These are phyloP conservation scores for Aspergillus ochraceoroseus DNA, from an alignment of 2,329 filamentous ascomycete species.

Conservation along the genomic window DNA sequence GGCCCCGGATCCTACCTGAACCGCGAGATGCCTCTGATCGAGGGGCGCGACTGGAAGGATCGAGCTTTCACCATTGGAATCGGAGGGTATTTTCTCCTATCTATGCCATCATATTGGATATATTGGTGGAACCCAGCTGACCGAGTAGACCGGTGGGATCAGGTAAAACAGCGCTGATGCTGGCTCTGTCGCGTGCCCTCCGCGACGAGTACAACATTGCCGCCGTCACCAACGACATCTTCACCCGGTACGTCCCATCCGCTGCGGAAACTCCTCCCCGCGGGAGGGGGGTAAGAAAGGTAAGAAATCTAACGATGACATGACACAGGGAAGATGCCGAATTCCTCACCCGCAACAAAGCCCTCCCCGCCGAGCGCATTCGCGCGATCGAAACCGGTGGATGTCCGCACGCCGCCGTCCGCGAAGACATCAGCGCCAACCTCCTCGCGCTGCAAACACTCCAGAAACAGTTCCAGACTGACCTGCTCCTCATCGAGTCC, in stretches of 20 bases:
- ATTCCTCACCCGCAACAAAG: slow-evolving; percentile 82
- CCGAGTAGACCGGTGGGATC: slow-evolving; percentile 77
- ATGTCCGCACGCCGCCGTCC: slow-evolving; percentile 92
- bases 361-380: slow-evolving; percentile 77
- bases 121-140: background rate
- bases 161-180: slow-evolving; percentile 95
- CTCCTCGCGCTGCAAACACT: slow-evolving; percentile 86
- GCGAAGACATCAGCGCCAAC: slow-evolving; percentile 93
- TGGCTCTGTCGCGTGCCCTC: slow-evolving; percentile 80
- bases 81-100: slow-evolving; percentile 64
- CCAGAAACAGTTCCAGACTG: slow-evolving; percentile 71
- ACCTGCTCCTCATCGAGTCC: slow-evolving; percentile 88
- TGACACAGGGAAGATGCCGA: slow-evolving; percentile 77
- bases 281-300: background rate
- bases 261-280: too few relatives aligned
- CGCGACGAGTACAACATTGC: slow-evolving; percentile 79
- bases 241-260: slow-evolving; percentile 59
- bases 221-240: slow-evolving; percentile 98
- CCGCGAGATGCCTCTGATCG: slow-evolving; percentile 88
- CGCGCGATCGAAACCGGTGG: slow-evolving; percentile 95
- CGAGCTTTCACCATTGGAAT: slow-evolving; percentile 96
- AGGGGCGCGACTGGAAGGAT: slow-evolving; percentile 81
- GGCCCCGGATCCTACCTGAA: slow-evolving; percentile 85
- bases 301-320: background rate
- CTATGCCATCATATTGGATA: background rate